Percentiles rank a stretch among this genome's conserved stretches.
phyloP scores from a whole-genome alignment of 1,284 basidiomycete genomes.

The Afroboletus lepidellus region DNA sequence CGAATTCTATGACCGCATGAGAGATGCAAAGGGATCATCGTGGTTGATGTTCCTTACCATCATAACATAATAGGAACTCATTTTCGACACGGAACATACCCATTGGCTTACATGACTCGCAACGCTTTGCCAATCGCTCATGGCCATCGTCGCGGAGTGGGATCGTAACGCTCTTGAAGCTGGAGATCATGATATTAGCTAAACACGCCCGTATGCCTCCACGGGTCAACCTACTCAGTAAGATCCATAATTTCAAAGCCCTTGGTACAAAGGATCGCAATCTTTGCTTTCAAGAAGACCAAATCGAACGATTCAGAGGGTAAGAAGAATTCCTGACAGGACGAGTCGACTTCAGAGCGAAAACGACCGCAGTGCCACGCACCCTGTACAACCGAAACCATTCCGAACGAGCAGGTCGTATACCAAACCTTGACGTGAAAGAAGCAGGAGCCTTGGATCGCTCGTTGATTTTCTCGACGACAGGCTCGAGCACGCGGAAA shows the following conservation, averaged over 20 bases:
- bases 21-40: background rate
- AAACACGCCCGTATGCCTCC: background rate
- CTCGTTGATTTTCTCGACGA: constrained; percentile 82
- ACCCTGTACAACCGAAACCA: constrained; percentile 91
- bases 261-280: constrained; percentile 88
- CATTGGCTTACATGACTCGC: constrained; percentile 80
- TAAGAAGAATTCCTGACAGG: constrained; percentile 78
- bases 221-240: constrained; percentile 59
- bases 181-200: constrained; percentile 31
- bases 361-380: constrained; percentile 22
- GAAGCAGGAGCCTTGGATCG: constrained; percentile 63
- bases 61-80: constrained; percentile 92
- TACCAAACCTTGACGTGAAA: constrained; percentile 69
- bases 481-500: constrained; percentile 92
- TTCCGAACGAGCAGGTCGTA: constrained; percentile 76
- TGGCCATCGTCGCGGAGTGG: constrained; percentile 76
- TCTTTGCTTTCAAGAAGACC: constrained; percentile 87
- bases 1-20: constrained; percentile 67
- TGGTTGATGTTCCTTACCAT: constrained; percentile 53
- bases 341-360: constrained; percentile 3
- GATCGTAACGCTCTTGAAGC: constrained; percentile 87
- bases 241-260: constrained; percentile 99
- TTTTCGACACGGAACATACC: constrained; percentile 92
- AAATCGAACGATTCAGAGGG: constrained; percentile 87
- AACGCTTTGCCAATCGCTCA: constrained; percentile 74